These are phyloP conservation scores for Metarhizium sp. DNA, from an alignment of 2,329 filamentous ascomycete genomes.

Conservation along the genomic window DNA sequence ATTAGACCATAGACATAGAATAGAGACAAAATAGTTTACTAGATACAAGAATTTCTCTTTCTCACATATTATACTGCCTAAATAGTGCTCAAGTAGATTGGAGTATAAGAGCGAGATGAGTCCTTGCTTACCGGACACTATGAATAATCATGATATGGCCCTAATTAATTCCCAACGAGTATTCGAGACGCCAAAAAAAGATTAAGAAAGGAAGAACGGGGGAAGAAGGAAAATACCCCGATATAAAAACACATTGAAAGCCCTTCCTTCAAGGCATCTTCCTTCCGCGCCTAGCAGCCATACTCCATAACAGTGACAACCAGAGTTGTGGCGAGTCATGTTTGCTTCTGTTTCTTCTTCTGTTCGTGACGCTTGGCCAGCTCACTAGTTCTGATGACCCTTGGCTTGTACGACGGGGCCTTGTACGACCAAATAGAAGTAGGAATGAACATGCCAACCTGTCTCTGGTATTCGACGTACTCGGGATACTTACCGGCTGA, in stretches of 20 bases:
- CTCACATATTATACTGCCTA: neutral
- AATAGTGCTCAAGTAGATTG: too few species aligned
- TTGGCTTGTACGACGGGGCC: constrained; percentile 28
- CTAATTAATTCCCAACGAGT: too few species aligned
- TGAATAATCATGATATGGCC: neutral
- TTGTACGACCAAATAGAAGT: constrained; percentile 35
- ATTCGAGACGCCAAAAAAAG: too few species aligned
- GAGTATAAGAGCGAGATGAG: neutral
- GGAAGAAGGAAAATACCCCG: too few species aligned
- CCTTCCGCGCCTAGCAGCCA: neutral
- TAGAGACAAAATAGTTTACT: neutral
- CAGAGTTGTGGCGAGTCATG: neutral
- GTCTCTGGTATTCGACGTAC: constrained; percentile 73
- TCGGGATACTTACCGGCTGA: constrained; percentile 78
- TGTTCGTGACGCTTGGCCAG: constrained; percentile 34
- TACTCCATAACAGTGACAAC: neutral
- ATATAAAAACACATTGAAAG: too few species aligned
- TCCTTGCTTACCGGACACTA: neutral
- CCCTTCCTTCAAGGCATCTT: too few species aligned
- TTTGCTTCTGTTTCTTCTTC: constrained; percentile 26
- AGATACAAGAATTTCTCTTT: neutral
- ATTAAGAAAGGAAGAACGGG: too few species aligned
- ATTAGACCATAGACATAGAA: constrained; percentile 1
- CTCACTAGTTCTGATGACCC: constrained; percentile 41
- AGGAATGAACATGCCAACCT: constrained; percentile 79